Base-by-base conservation (phyloP, 306 rosid species). In the Lupinus albus region DNA sequence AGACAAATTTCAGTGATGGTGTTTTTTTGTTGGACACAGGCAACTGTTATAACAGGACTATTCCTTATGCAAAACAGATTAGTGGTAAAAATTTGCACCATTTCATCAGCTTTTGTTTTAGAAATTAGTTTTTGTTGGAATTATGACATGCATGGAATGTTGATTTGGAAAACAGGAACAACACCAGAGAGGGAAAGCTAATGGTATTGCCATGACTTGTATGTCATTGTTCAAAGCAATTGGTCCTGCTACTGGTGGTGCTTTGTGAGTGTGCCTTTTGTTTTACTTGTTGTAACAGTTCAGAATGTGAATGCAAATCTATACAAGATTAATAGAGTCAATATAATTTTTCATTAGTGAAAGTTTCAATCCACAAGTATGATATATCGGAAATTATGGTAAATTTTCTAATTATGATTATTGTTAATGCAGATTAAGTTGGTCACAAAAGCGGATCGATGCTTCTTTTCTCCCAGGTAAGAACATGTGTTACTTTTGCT, bases 161-260 rank as follows among this genome's bases (percentile, higher is more conserved):
- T 82, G 16, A 49, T 72, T 77, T 50, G 58, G 30, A 50, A 68
- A 59, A 71, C 70, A 89, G 99, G 86, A 78, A 50, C 99, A 93
- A 82, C 74, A 77, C 39, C 95, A 88, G 74, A 83, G 99, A 62
- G 99, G 99, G 7, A 91, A 91, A 12, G 96, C 97, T 38, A 93
- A 93, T 83, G 99, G 99, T 53, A 67, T 90, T 66, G 36, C 97
- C 14, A 83, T 93, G 97, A 84, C 99, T 14, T 81, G 54, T 11
- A 82, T 86, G 94, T 93, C 99, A 53, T 47, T 93, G 14, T 93
- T 85, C 77, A 93, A 90, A 85, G 86, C 99, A 73, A 51, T 76
- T 68, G 99, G 97, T 58, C 97, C 99, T 55, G 96, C 96, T 44
- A 74, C 74, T 3, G 97, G 96, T 58, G 98, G 98, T 80, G 77